Evolutionary conservation across 768 basidiomycete genomes (phyloP), one percentile per base, ranked within the genome.

Genomic region (Polyporus arcularius): DNA sequence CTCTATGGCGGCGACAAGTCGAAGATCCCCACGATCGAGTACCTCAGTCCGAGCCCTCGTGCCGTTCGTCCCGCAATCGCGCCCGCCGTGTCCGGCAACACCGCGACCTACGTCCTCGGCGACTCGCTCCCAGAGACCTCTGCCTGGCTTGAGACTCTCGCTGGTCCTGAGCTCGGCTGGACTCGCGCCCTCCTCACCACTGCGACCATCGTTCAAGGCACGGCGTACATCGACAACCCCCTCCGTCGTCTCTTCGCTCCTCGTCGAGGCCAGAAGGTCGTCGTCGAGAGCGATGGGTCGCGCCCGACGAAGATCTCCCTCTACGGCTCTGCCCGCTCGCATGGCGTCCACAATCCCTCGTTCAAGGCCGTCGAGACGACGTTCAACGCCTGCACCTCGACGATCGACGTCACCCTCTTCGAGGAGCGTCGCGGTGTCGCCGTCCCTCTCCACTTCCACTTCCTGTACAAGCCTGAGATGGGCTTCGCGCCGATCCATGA

Each of bases 401-500:
- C 77, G 39, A 95, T 98, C 73, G 72, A 83, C 52, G 78, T 96
- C 41, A 87, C 85, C 0, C 78, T 98, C 64, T 88, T 80, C 71
- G 96, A 98, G 73, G 95, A 96, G 65, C 89, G 94, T 47, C 83
- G 74, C 15, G 87, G 83, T 32, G 81, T 80, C 31, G 83, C 90
- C 3, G 85, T 98, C 31, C 92, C 96, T 21, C 86, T 99, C 30
- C 70, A 76, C 46, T 84, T 99, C 67, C 81, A 87, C 65, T 98
- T 94, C 82, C 73, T 80, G 60, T 98, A 98, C 76, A 85, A 88
- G 67, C 94, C 96, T 6, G 86, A 90, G 7, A 87, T 87, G 76
- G 94, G 93, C 43, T 97, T 82, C 63, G 89, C 91, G 2, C 95
- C 97, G 26, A 94, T 99, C 66, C 96, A 96, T 70, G 97, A 98